These are phyloP conservation scores for Candida patagonica DNA, from an alignment of 805 yeast species.

Conservation along the genomic window DNA sequence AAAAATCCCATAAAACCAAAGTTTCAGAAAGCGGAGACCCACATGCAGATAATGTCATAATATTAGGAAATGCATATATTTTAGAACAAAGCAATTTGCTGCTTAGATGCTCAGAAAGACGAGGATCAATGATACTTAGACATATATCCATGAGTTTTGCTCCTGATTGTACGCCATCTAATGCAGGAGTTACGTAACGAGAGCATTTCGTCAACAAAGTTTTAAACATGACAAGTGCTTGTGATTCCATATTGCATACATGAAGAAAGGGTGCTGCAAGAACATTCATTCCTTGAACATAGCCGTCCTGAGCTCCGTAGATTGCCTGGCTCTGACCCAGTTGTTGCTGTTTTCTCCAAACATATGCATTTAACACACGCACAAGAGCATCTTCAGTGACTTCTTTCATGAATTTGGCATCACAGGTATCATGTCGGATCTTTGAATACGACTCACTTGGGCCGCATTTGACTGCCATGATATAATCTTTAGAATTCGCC, in stretches of 20 bases:
- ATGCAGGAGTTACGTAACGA: conserved; percentile 62
- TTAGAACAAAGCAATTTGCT: conserved; percentile 70
- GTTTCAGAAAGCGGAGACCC: conserved; percentile 77
- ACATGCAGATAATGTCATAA: conserved; percentile 77
- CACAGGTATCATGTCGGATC: conserved; percentile 79
- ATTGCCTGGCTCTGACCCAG: neutral
- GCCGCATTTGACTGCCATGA: conserved; percentile 44
- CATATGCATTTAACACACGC: conserved; percentile 65
- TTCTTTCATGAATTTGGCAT: conserved; percentile 47
- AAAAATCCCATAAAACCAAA: conserved; percentile 79
- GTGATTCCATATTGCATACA: conserved; percentile 70
- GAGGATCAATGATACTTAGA: conserved; percentile 62
- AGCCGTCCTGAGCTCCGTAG: conserved; percentile 28
- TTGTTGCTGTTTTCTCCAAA: conserved; percentile 28
- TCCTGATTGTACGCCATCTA: conserved; percentile 73
- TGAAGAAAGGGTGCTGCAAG: conserved; percentile 75
- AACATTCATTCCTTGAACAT: conserved; percentile 92
- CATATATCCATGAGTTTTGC: conserved; percentile 59
- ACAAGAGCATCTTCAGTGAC: conserved; percentile 65
- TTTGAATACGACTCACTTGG: conserved; percentile 54
- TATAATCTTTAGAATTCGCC: conserved; percentile 44
- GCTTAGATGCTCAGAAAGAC: conserved; percentile 47
- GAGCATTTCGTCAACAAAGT: conserved; percentile 54
- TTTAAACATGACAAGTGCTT: conserved; percentile 67
- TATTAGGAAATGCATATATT: conserved; percentile 64